Conservation (phyloP, 148 eudicot species). For the Silene latifolia region DNA sequence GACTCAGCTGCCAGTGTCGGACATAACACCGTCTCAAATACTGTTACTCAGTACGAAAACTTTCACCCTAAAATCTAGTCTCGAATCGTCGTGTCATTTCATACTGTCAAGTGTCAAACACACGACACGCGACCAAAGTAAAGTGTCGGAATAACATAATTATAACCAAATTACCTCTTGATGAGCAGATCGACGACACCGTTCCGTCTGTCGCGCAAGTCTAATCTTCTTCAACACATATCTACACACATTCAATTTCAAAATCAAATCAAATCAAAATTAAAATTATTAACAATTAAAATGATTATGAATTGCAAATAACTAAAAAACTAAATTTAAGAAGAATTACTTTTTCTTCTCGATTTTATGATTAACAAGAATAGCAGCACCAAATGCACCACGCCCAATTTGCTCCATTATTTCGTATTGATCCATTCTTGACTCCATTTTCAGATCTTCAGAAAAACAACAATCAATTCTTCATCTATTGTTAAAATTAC, state of each 20-base stretch:
- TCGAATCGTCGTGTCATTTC: too few species aligned
- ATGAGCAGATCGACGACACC: conserved; percentile 96
- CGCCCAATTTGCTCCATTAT: conserved; percentile 99
- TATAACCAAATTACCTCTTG: conserved; percentile 57
- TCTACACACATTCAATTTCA: conserved; percentile 32
- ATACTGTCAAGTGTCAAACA: too few species aligned
- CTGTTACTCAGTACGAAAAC: too few species aligned
- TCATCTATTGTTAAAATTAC: not conserved
- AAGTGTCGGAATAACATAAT: too few species aligned
- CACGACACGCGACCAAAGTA: too few species aligned
- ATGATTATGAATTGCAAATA: not conserved
- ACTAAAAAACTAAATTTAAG: not conserved
- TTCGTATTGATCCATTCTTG: conserved; percentile 96
- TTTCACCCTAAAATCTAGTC: too few species aligned
- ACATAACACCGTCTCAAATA: too few species aligned
- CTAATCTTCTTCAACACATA: conserved; percentile 96
- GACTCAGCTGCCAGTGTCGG: too few species aligned
- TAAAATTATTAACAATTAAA: not conserved
- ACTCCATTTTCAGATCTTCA: conserved; percentile 45
- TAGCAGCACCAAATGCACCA: conserved; percentile 98
- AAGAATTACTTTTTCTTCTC: conserved; percentile 79
- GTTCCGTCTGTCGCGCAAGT: conserved; percentile 93
- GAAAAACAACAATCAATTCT: too few species aligned
- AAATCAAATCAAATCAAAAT: conserved; percentile 2
- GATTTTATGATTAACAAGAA: conserved; percentile 78